Base-by-base conservation (phyloP, 2,329 filamentous ascomycete genomes). In the Aureobasidium sp. region DNA sequence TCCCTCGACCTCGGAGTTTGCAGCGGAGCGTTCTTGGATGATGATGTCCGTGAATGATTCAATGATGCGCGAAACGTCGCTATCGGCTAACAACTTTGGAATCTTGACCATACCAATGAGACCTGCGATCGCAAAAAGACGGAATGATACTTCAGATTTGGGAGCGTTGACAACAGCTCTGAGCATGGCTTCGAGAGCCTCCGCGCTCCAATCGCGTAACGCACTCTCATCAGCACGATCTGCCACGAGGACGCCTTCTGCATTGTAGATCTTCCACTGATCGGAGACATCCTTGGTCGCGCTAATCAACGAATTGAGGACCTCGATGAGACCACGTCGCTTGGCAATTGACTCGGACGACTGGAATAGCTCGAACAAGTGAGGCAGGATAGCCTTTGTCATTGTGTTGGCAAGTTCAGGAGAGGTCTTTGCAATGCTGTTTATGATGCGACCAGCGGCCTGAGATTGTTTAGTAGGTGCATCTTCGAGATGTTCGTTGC, bases 391-490 rank as follows among this genome's bases (percentile, higher is more conserved):
- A 5, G 79, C 78, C 67, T 82, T 79, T 11, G 84, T 73, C 11
- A 87, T 71, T 45, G 82, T 75, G 56, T 80, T 79, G 56, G 83
- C 83, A 0, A 85, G 78, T 19, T 78, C 71, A 0, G 78, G 71
- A 19, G 83, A 84, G 6, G 83, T 80, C 49, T 79, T 77, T 1
- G 83, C 80, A 12, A 86, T 73, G 7, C 79, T 80, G 40, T 79
- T 75, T 17, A 88, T 69, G 19, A 88, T 86, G 29, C 82, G 79
- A 19, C 84, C 84, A 3, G 84, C 80, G 11, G 84, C 84, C 67
- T 83, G 83, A 3, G 85, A 86, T 68, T 88, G 84, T 69, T 87
- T 87, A 5, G 85, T 85, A 48, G 85, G 85, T 7, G 86, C 85
- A 68, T 88, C 85, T 67, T 85, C 83, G 4, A 88, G 75, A 67